Conservation (phyloP, 768 basidiomycete genomes). For the Tylopilus sp. region DNA sequence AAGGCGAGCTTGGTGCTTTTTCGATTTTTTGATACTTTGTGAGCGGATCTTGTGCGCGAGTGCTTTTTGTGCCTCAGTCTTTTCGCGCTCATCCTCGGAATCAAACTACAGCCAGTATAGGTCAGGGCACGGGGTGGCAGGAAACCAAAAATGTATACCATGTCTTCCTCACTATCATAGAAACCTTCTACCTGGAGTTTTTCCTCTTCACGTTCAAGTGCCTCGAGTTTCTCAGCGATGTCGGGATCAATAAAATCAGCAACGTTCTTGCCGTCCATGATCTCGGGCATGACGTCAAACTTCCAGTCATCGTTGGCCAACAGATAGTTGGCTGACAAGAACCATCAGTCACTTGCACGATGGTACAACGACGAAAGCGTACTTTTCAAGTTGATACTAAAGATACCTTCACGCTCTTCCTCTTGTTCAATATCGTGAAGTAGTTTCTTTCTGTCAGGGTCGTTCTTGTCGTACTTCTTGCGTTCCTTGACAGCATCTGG, state of each 20-base stretch:
- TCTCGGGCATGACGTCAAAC: slow-evolving; percentile 95
- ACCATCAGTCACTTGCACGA: background rate
- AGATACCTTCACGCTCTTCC: slow-evolving; percentile 88
- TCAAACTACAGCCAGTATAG: slow-evolving; percentile 34
- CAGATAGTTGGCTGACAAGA: slow-evolving; percentile 75
- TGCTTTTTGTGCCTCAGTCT: slow-evolving; percentile 52
- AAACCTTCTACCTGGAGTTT: slow-evolving; percentile 91
- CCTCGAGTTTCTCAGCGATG: slow-evolving; percentile 94
- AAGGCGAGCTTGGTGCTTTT: slow-evolving; percentile 78
- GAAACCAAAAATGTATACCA: slow-evolving; percentile 44
- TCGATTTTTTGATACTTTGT: slow-evolving; percentile 78
- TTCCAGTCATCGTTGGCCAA: slow-evolving; percentile 93
- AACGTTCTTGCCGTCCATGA: slow-evolving; percentile 97
- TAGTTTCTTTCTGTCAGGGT: slow-evolving; percentile 70
- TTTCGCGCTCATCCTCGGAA: slow-evolving; percentile 80
- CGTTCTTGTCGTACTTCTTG: slow-evolving; percentile 83
- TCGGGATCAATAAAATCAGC: slow-evolving; percentile 99
- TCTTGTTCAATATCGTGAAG: slow-evolving; percentile 82
- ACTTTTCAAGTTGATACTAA: slow-evolving; percentile 90
- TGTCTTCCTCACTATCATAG: slow-evolving; percentile 87
- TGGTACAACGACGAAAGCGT: slow-evolving; percentile 16
- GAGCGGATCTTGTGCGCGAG: slow-evolving; percentile 68
- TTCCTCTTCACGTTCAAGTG: slow-evolving; percentile 95
- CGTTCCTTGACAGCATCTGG: slow-evolving; percentile 77
- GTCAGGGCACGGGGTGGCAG: background rate